A percentile compares a stretch with the other conserved stretches of the same genome.
Conservation (phyloP, 768 basidiomycete species). For the Naganishia friedmannii region DNA sequence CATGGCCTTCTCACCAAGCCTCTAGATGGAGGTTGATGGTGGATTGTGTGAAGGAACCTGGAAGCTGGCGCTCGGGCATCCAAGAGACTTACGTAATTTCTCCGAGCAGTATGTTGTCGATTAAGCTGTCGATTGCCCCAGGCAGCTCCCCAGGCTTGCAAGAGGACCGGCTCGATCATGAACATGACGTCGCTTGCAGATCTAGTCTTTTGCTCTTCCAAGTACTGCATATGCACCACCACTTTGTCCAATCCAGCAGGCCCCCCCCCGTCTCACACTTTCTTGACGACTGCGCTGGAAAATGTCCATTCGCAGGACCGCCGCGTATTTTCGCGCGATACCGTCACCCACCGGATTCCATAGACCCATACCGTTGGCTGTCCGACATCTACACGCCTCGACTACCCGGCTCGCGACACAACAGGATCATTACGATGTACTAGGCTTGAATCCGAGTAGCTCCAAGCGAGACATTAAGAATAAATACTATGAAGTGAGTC, state of each 20-base stretch:
- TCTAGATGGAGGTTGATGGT: not conserved
- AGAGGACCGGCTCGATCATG: too few relatives aligned
- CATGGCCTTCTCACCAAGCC: not conserved
- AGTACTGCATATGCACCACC: too few relatives aligned
- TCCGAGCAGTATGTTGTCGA: too few relatives aligned
- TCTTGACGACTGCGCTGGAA: not conserved
- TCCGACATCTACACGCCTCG: not conserved
- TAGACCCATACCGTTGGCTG: not conserved
- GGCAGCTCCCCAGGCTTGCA: too few relatives aligned
- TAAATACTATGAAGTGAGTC: conserved; percentile 50
- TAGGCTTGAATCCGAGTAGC: conserved; percentile 39
- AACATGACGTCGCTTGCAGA: too few relatives aligned
- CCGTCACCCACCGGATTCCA: too few relatives aligned
- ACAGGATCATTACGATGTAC: conserved; percentile 43
- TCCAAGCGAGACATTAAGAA: conserved; percentile 51
- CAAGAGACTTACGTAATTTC: too few relatives aligned
- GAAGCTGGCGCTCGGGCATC: too few relatives aligned
- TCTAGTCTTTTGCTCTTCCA: too few relatives aligned
- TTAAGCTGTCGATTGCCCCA: too few relatives aligned
- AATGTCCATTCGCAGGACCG: conserved; percentile 1
- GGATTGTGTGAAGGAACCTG: too few relatives aligned
- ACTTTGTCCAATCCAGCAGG: not conserved
- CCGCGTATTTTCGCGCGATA: not conserved
- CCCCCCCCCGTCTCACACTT: not conserved
- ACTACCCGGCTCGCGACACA: not conserved